phyloP scores from a whole-genome alignment of 208 protist genomes.

The Trypanosoma scelopori region DNA sequence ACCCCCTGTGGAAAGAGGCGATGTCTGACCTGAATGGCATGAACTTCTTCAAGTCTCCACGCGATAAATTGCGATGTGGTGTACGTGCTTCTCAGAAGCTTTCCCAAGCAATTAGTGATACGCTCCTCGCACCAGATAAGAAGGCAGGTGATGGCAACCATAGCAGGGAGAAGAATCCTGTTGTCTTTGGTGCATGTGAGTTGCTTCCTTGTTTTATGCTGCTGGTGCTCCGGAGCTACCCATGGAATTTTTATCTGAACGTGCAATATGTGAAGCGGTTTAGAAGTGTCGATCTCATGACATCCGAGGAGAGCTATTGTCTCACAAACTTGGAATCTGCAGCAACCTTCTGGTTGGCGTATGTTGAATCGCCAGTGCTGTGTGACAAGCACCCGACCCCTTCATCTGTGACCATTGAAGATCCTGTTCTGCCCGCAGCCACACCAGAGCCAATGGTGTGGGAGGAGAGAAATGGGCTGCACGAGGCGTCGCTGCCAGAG shows the following conservation, averaged over 20 bases:
- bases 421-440: slow-evolving; percentile 13
- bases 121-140: slow-evolving; percentile 34
- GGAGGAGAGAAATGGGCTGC: background rate
- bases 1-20: slow-evolving; percentile 72
- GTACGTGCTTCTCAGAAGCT: slow-evolving; percentile 68
- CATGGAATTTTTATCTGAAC: slow-evolving; percentile 72
- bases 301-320: slow-evolving; percentile 73
- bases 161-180: slow-evolving; percentile 2
- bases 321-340: slow-evolving; percentile 65
- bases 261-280: slow-evolving; percentile 69
- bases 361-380: background rate
- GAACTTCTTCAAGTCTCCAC: slow-evolving; percentile 81
- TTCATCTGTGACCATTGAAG: slow-evolving; percentile 14
- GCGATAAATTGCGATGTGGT: slow-evolving; percentile 72
- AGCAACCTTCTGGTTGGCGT: slow-evolving; percentile 61
- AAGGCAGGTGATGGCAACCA: background rate
- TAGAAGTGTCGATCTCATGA: slow-evolving; percentile 36
- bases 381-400: background rate
- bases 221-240: slow-evolving; percentile 64
- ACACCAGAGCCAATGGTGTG: background rate
- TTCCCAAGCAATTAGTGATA: slow-evolving; percentile 37
- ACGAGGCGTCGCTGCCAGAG: background rate
- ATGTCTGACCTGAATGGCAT: slow-evolving; percentile 88
- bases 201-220: slow-evolving; percentile 84
- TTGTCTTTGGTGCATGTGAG: slow-evolving; percentile 75